These are phyloP conservation scores for Aspergillus niger DNA, from an alignment of 2,329 filamentous ascomycete species.

Conservation along the genomic window DNA sequence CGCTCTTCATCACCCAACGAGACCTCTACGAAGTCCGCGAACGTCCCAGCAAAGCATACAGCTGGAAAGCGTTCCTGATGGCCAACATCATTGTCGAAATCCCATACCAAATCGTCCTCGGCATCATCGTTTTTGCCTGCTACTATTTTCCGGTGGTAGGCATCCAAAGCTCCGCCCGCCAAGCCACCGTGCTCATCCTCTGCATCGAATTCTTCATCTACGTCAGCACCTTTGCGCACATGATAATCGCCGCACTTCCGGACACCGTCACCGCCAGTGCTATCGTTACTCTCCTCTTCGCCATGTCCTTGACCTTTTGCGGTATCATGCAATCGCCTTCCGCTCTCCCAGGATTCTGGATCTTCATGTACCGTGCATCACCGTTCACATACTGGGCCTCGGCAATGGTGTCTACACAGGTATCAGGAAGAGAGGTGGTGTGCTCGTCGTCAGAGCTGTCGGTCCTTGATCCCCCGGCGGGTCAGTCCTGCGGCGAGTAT, in stretches of 20 bases:
- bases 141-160: slow-evolving; percentile 63
- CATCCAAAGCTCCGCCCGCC: background rate
- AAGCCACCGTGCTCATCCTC: slow-evolving; percentile 59
- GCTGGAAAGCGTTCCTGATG: slow-evolving; percentile 69
- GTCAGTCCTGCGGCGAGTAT: slow-evolving; percentile 9
- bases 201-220: slow-evolving; percentile 66
- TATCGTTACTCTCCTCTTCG: slow-evolving; percentile 9
- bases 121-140: slow-evolving; percentile 56
- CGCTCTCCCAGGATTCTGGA: slow-evolving; percentile 18
- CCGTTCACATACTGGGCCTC: slow-evolving; percentile 27
- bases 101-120: slow-evolving; percentile 49
- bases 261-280: slow-evolving; percentile 9
- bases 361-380: slow-evolving; percentile 18
- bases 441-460: slow-evolving; percentile 8
- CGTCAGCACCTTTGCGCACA: slow-evolving; percentile 67
- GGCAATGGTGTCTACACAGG: slow-evolving; percentile 10
- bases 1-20: slow-evolving; percentile 57
- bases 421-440: background rate
- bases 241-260: slow-evolving; percentile 59
- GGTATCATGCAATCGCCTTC: slow-evolving; percentile 16
- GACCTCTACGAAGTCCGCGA: slow-evolving; percentile 60
- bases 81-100: slow-evolving; percentile 70
- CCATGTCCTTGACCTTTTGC: slow-evolving; percentile 19
- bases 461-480: background rate
- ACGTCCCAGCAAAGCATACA: slow-evolving; percentile 67